Evolutionary conservation across 768 basidiomycete species (phyloP), one percentile per base, ranked within the genome.

Genomic region (Sporobolomyces roseus): DNA sequence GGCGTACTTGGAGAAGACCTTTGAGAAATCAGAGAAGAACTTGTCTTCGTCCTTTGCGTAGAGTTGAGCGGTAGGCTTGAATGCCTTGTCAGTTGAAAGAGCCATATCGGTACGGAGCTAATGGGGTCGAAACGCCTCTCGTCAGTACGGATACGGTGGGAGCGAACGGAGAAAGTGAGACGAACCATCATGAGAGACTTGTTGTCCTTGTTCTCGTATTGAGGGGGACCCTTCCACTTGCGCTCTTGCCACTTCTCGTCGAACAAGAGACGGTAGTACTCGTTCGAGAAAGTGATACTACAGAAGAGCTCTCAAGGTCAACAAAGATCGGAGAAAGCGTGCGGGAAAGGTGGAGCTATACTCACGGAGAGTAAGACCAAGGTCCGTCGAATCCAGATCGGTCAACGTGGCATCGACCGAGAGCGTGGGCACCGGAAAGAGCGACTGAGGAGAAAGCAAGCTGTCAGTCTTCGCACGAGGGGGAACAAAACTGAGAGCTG

Each of bases 171-270:
- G 33, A 48, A 35, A 43, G 38, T 23, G 25, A 25, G 29, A 16
- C 25, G 35, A 29, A 97, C 81, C 93, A 97, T 97, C 93, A 97
- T 97, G 59, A 97, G 82, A 30, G 85, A 59, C 75, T 84, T 84
- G 48, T 92, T 93, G 80, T 85, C 86, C 85, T 91, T 93, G 81
- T 97, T 94, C 79, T 89, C 87, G 65, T 88, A 87, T 81, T 96
- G 93, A 81, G 91, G 92, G 27, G 93, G 91, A 60, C 91, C 93
- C 69, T 81, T 80, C 92, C 94, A 97, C 80, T 93, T 94, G 81
- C 60, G 59, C 8, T 51, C 48, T 51, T 76, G 80, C 71, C 80
- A 89, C 85, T 86, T 90, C 83, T 75, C 92, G 74, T 87, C 84
- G 75, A 91, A 85, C 65, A 99, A 83, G 32, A 97, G 84, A 75